Percentiles rank a stretch among this genome's conserved stretches.
Evolutionary conservation across 202 grass and related monocot species (phyloP).

Genomic region (Elaeis oleifera): DNA sequence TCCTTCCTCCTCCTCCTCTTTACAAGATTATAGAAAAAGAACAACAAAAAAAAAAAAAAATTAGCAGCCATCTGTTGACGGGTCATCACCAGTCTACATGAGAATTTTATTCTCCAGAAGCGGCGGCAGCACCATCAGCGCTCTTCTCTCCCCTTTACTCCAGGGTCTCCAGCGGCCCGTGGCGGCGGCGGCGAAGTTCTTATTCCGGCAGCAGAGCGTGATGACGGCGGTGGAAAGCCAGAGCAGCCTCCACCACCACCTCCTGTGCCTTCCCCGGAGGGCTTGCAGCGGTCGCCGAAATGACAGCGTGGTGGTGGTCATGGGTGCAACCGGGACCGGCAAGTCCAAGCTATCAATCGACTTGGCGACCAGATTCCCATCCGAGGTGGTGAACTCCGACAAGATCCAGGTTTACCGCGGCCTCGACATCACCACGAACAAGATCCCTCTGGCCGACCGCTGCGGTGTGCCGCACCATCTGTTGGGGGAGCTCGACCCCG

Average conservation of each 20-base stretch:
- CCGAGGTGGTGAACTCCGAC: slow-evolving; percentile 8
- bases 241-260: too few species aligned
- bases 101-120: background rate
- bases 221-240: background rate
- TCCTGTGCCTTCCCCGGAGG: background rate
- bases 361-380: background rate
- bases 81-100: background rate
- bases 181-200: background rate
- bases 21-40: too few species aligned
- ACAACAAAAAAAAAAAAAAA: too few species aligned
- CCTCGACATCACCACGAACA: slow-evolving; percentile 14
- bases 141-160: background rate
- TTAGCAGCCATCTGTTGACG: too few species aligned
- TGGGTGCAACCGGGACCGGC: slow-evolving; percentile 6
- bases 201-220: too few species aligned
- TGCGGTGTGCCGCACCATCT: slow-evolving; percentile 9
- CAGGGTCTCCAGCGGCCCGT: background rate
- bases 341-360: slow-evolving; percentile 4
- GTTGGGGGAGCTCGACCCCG: slow-evolving; percentile 3
- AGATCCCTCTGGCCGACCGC: background rate
- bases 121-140: background rate
- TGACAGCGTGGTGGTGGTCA: background rate
- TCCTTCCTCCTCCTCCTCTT: too few species aligned
- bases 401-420: slow-evolving; percentile 12
- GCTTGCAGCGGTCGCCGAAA: too few species aligned